These are phyloP conservation scores for Monosporascus sp. DNA, from an alignment of 2,329 filamentous ascomycete genomes.

Conservation along the genomic window DNA sequence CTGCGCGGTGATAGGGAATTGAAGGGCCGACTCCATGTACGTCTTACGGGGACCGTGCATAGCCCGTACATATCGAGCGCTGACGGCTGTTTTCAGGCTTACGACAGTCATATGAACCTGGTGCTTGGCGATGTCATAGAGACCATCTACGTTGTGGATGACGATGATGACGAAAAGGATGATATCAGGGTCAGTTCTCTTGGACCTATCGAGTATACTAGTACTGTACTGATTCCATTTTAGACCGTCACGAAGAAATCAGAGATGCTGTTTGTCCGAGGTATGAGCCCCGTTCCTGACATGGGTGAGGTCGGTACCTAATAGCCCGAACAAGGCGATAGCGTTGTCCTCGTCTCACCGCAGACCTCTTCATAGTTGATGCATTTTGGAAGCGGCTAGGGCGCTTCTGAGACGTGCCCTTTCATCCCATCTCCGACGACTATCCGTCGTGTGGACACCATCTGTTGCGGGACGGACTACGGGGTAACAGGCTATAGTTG, in stretches of 20 bases:
- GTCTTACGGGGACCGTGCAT: constrained; percentile 24
- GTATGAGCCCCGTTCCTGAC: constrained; percentile 44
- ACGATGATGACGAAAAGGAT: constrained; percentile 71
- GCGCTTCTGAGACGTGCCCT: neutral
- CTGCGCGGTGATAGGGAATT: constrained; percentile 91
- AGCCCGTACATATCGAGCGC: neutral
- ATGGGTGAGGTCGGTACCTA: constrained; percentile 10
- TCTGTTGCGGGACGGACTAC: too few species aligned
- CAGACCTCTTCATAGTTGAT: constrained; percentile 38
- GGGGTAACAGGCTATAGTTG: too few species aligned
- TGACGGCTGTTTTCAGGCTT: constrained; percentile 57
- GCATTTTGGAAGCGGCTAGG: neutral
- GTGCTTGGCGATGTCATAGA: constrained; percentile 95
- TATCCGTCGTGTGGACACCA: too few species aligned
- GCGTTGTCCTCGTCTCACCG: constrained; percentile 66
- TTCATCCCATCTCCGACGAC: neutral
- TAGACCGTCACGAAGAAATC: constrained; percentile 94
- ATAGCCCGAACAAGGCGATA: constrained; percentile 50
- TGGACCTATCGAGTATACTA: neutral
- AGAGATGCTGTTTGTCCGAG: constrained; percentile 97
- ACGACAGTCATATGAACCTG: constrained; percentile 97
- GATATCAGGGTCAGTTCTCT: constrained; percentile 57
- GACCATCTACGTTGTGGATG: constrained; percentile 90
- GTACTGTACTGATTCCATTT: constrained; percentile 1
- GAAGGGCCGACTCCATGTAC: constrained; percentile 88